Conservation (phyloP, 768 basidiomycete species). For the Tricholoma saponaceum region DNA sequence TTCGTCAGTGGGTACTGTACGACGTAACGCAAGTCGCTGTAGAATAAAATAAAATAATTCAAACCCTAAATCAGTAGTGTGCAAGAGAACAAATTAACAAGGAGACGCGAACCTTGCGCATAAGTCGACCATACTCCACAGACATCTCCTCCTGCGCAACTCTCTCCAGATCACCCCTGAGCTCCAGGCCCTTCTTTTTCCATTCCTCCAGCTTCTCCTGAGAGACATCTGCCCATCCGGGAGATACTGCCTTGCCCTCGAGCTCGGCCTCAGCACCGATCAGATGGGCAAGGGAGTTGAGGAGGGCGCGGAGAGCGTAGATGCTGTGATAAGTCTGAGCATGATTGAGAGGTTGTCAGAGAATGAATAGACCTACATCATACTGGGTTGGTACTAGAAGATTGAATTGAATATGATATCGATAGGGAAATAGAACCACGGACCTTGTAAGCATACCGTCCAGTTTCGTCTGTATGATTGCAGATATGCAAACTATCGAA, state of each 20-base stretch:
- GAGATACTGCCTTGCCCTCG: slow-evolving; percentile 43
- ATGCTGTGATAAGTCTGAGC: slow-evolving; percentile 37
- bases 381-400: slow-evolving; percentile 63
- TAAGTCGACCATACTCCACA: slow-evolving; percentile 59
- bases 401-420: background rate
- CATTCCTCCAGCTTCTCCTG: slow-evolving; percentile 58
- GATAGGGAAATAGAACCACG: slow-evolving; percentile 1
- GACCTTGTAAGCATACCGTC: slow-evolving; percentile 71
- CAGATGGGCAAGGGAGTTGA: slow-evolving; percentile 77
- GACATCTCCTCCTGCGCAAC: slow-evolving; percentile 56
- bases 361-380: slow-evolving; percentile 52
- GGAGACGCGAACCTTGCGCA: slow-evolving; percentile 57
- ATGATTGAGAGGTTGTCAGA: background rate
- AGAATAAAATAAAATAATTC: background rate
- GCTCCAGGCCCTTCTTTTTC: slow-evolving; percentile 51
- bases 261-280: slow-evolving; percentile 75
- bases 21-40: slow-evolving; percentile 75
- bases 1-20: slow-evolving; percentile 56
- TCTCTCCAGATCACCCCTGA: slow-evolving; percentile 58
- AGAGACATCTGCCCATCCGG: slow-evolving; percentile 62
- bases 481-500: slow-evolving; percentile 85
- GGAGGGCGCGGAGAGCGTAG: slow-evolving; percentile 75
- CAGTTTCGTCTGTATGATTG: slow-evolving; percentile 80
- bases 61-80: background rate
- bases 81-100: background rate